A percentile compares a stretch with the other conserved stretches of the same genome.
phyloP scores from a whole-genome alignment of 371 early-diverging fungal species.

The Rhizomucor pusillus region DNA sequence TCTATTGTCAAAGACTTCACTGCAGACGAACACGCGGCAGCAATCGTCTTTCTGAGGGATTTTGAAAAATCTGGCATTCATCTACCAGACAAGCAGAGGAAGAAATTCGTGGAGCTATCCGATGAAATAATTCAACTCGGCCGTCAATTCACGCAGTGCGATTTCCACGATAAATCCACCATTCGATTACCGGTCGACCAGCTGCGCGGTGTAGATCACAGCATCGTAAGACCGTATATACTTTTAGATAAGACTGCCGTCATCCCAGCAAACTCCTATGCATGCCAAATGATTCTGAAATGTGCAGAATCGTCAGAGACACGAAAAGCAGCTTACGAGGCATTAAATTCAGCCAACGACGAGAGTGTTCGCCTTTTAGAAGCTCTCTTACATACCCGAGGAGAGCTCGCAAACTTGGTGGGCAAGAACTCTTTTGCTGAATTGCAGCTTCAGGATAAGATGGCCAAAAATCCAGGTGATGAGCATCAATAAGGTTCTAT shows the following conservation, averaged over 20 bases:
- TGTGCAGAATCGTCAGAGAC: constrained; percentile 60
- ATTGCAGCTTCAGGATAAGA: constrained; percentile 85
- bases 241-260: constrained; percentile 24
- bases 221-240: constrained; percentile 11
- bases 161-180: constrained; percentile 36
- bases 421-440: constrained; percentile 81
- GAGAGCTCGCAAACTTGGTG: constrained; percentile 73
- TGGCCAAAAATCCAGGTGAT: constrained; percentile 84
- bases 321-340: constrained; percentile 71
- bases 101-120: constrained; percentile 77
- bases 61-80: constrained; percentile 96
- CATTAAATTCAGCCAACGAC: constrained; percentile 67
- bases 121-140: constrained; percentile 80
- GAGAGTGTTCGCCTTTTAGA: constrained; percentile 71
- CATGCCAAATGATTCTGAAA: constrained; percentile 63
- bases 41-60: constrained; percentile 80
- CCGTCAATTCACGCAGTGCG: constrained; percentile 66
- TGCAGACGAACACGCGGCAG: constrained; percentile 76
- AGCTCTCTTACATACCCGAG: constrained; percentile 68
- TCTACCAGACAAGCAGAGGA: constrained; percentile 63
- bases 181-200: constrained; percentile 21
- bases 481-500: neutral
- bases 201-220: constrained; percentile 21
- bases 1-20: constrained; percentile 52
- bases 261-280: constrained; percentile 53